Percentiles rank a stretch among this genome's conserved stretches.
These are phyloP conservation scores for Lachancea cidri DNA, from an alignment of 805 yeast genomes.

Conservation along the genomic window DNA sequence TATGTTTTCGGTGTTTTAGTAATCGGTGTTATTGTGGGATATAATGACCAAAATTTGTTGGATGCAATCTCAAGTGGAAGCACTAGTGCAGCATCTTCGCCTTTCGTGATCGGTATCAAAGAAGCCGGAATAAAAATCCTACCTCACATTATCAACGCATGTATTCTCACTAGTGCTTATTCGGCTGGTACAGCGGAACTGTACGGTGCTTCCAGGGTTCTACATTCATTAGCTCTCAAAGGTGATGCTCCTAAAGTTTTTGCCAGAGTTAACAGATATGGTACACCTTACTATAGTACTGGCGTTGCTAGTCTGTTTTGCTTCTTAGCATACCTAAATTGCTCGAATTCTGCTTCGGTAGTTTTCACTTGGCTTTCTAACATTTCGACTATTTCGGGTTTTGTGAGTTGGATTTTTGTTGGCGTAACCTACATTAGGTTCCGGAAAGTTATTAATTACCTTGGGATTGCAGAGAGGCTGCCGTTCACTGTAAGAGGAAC, in stretches of 20 bases:
- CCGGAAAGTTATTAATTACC: slow-evolving; percentile 53
- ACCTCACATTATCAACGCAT: slow-evolving; percentile 45
- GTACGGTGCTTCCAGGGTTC: slow-evolving; percentile 46
- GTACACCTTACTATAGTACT: slow-evolving; percentile 43
- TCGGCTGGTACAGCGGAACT: slow-evolving; percentile 39
- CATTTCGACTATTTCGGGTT: slow-evolving; percentile 56
- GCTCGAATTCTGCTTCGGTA: slow-evolving; percentile 41
- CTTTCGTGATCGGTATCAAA: slow-evolving; percentile 46
- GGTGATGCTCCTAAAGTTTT: slow-evolving; percentile 46
- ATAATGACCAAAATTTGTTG: slow-evolving; percentile 38
- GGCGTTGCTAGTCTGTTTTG: slow-evolving; percentile 23
- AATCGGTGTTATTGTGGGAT: slow-evolving; percentile 54
- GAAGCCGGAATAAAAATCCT: slow-evolving; percentile 45
- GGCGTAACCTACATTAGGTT: slow-evolving; percentile 48
- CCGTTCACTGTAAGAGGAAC: slow-evolving; percentile 41
- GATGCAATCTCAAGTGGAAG: slow-evolving; percentile 33
- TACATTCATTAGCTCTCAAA: slow-evolving; percentile 38
- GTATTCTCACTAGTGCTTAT: slow-evolving; percentile 42
- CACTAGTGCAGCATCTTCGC: slow-evolving; percentile 40
- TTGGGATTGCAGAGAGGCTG: slow-evolving; percentile 46
- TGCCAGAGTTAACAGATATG: slow-evolving; percentile 41
- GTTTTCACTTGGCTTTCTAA: slow-evolving; percentile 63
- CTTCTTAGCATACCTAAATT: slow-evolving; percentile 46
- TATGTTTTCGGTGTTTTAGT: slow-evolving; percentile 49
- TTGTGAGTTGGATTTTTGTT: slow-evolving; percentile 51